Evolutionary conservation across 2,329 filamentous ascomycete genomes (phyloP).

Genomic region (Diaporthe velutina): DNA sequence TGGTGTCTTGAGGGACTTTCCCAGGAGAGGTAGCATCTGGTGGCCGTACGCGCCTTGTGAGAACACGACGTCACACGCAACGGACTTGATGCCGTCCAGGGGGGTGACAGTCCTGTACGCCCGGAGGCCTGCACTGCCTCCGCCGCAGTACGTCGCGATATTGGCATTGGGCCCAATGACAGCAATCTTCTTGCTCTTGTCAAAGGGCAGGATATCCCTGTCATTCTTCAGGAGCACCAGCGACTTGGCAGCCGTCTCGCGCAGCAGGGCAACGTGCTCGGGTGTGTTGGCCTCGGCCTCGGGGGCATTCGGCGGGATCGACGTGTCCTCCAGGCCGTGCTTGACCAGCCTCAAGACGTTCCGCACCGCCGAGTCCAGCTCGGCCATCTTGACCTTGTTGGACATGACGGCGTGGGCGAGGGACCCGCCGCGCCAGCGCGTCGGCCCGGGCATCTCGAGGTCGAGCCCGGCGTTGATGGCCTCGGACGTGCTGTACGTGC

Average conservation of each 20-base stretch:
- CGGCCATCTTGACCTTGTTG: conserved; percentile 46
- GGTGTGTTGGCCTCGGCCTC: conserved; percentile 46
- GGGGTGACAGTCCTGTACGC: conserved; percentile 50
- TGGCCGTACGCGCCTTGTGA: conserved; percentile 48
- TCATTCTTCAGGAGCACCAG: conserved; percentile 77
- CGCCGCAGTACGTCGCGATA: conserved; percentile 49
- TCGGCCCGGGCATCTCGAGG: conserved; percentile 56
- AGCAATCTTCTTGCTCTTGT: conserved; percentile 55
- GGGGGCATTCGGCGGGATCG: conserved; percentile 38
- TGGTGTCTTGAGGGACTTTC: conserved; percentile 42
- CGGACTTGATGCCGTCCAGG: conserved; percentile 47
- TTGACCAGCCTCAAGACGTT: conserved; percentile 50
- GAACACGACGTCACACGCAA: conserved; percentile 41
- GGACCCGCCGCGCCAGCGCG: conserved; percentile 45
- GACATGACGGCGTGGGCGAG: conserved; percentile 45
- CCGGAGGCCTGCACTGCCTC: conserved; percentile 49
- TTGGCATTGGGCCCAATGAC: conserved; percentile 69
- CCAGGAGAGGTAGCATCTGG: conserved; percentile 50
- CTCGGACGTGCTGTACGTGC: conserved; percentile 50
- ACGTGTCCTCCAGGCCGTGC: conserved; percentile 35
- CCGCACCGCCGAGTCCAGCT: conserved; percentile 47
- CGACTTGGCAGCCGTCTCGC: conserved; percentile 69
- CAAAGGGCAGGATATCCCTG: conserved; percentile 65
- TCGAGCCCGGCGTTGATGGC: conserved; percentile 51
- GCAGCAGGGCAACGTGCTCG: conserved; percentile 58